phyloP scores from a whole-genome alignment of 75 land plant genomes.

The Sequoiadendron giganteum region DNA sequence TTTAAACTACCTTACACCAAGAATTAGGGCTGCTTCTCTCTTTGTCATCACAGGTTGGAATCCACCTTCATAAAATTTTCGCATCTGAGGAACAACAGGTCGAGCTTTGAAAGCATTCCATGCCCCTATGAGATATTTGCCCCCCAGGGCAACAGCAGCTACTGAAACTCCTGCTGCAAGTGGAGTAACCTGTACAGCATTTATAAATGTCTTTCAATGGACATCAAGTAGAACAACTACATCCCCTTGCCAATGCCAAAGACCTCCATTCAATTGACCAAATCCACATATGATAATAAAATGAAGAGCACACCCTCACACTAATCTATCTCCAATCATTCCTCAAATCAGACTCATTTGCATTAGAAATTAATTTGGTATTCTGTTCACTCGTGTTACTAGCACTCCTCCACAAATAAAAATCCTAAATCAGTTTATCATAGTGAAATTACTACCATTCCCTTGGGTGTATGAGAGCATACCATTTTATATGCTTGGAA shows the following conservation, averaged over 20 bases:
- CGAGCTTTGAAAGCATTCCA: slow-evolving; percentile 84
- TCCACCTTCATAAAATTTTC: slow-evolving; percentile 91
- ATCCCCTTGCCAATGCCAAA: neutral
- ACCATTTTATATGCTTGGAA: slow-evolving; percentile 7
- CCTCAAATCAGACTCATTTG: neutral
- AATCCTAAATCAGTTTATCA: neutral
- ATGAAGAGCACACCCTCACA: neutral
- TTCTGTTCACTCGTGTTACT: neutral
- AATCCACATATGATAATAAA: neutral
- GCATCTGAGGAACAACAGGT: slow-evolving; percentile 55
- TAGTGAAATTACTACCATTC: neutral
- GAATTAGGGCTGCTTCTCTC: slow-evolving; percentile 91
- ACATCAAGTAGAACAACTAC: neutral
- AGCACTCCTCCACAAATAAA: neutral
- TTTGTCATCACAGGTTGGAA: slow-evolving; percentile 86
- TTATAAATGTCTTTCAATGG: neutral
- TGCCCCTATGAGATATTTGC: slow-evolving; percentile 74
- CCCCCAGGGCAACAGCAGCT: slow-evolving; percentile 83
- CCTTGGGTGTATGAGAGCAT: neutral
- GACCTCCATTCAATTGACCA: neutral
- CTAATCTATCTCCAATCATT: neutral
- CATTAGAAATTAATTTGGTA: neutral
- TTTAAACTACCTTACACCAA: slow-evolving; percentile 72
- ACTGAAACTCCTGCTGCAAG: slow-evolving; percentile 70
- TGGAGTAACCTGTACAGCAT: slow-evolving; percentile 30